These are phyloP conservation scores for Aspergillus felis DNA, from an alignment of 2,329 filamentous ascomycete genomes.

Conservation along the genomic window DNA sequence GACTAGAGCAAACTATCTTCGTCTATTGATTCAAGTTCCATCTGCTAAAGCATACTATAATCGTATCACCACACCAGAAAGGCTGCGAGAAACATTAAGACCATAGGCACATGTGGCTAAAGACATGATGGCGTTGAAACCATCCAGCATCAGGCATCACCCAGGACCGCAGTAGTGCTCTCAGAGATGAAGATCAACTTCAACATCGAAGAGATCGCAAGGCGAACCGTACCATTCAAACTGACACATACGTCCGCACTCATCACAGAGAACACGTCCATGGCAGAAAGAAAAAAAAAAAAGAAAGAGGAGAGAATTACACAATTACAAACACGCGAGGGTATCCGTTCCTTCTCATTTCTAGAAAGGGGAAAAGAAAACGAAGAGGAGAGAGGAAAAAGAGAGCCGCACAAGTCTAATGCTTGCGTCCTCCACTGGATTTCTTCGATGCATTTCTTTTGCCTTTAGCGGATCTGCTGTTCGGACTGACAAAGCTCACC, in stretches of 20 bases:
- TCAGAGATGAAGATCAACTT: not conserved
- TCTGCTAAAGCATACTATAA: not conserved
- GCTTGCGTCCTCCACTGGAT: constrained; percentile 11
- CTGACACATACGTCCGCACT: not conserved
- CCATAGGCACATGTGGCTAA: not conserved
- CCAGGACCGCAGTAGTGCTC: not conserved
- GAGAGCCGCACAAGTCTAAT: constrained; percentile 10
- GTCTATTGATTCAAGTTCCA: not conserved
- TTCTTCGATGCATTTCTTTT: constrained; percentile 27
- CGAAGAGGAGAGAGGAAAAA: not conserved
- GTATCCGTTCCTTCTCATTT: not conserved
- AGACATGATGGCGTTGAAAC: not conserved
- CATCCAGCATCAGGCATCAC: not conserved
- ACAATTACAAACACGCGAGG: not conserved
- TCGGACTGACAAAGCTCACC: constrained; percentile 35
- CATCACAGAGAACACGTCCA: not conserved
- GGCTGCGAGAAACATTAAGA: not conserved
- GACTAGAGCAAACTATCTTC: not conserved
- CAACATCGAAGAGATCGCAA: not conserved
- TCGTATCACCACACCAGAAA: not conserved
- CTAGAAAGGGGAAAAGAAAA: not conserved
- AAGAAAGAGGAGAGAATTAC: not conserved
- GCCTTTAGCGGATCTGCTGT: constrained; percentile 25
- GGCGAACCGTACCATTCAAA: not conserved
- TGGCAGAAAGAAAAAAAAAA: not conserved